Conservation (phyloP, 768 basidiomycete species). For the Pleurotus tuber-regium region DNA sequence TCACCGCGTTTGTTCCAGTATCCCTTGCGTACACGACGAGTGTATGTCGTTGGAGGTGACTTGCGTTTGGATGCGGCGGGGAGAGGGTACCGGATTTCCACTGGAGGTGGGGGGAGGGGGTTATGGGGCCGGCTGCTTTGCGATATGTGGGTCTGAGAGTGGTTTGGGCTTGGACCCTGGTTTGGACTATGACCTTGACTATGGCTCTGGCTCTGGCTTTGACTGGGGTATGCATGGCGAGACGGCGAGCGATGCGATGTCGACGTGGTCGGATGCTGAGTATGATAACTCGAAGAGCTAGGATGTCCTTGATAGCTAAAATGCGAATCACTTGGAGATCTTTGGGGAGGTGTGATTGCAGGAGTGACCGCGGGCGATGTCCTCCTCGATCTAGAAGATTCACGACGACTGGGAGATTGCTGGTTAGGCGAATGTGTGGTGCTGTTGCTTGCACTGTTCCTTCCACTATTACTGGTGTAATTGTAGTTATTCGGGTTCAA, state of each 20-base stretch:
- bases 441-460: conserved; percentile 11
- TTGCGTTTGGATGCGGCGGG: conserved; percentile 17
- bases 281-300: not conserved
- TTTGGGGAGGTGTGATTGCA: conserved; percentile 5
- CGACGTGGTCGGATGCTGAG: conserved; percentile 20
- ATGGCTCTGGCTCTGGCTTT: conserved; percentile 5
- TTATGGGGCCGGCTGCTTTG: conserved; percentile 18
- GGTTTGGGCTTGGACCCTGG: conserved; percentile 15
- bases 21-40: conserved; percentile 46
- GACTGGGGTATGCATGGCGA: conserved; percentile 7
- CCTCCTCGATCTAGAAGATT: conserved; percentile 5
- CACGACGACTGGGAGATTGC: not conserved
- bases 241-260: conserved; percentile 6
- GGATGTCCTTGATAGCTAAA: not conserved
- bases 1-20: conserved; percentile 80
- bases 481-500: not conserved
- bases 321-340: conserved; percentile 13
- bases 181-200: conserved; percentile 9
- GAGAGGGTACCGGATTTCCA: conserved; percentile 14
- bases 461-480: conserved; percentile 9
- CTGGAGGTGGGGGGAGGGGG: conserved; percentile 25
- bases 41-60: conserved; percentile 25
- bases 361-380: conserved; percentile 9
- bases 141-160: conserved; percentile 22
- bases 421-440: conserved; percentile 6